Evolutionary conservation across 257 asterid species (phyloP).

Genomic region (Scutellaria minor): DNA sequence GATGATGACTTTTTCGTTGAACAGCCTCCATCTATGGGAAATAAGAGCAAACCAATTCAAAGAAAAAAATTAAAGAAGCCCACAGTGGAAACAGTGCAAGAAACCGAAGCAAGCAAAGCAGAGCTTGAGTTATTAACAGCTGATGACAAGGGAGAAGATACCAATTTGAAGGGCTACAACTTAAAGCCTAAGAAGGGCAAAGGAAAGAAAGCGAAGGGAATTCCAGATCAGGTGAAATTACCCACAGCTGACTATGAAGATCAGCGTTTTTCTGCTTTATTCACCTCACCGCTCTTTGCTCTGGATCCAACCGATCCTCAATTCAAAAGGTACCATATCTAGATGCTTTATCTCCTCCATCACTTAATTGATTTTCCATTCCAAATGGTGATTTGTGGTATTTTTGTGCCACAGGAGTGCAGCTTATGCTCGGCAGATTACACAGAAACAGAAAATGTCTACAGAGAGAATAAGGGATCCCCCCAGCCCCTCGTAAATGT

Average conservation of each 20-base stretch:
- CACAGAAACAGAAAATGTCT: slow-evolving; percentile 34
- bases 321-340: slow-evolving; percentile 71
- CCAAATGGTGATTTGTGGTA: neutral
- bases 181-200: slow-evolving; percentile 69
- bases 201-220: slow-evolving; percentile 67
- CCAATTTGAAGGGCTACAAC: slow-evolving; percentile 74
- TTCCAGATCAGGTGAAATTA: slow-evolving; percentile 63
- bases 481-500: neutral
- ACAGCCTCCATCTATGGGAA: slow-evolving; percentile 47
- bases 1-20: slow-evolving; percentile 81
- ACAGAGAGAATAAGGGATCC: neutral
- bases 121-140: slow-evolving; percentile 91
- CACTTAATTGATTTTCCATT: too few species aligned
- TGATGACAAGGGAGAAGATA: slow-evolving; percentile 65
- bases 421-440: slow-evolving; percentile 42
- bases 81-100: slow-evolving; percentile 45
- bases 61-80: slow-evolving; percentile 41
- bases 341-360: neutral
- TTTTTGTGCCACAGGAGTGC: slow-evolving; percentile 42
- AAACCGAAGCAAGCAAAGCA: slow-evolving; percentile 75
- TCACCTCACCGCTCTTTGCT: slow-evolving; percentile 66
- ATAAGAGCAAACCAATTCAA: slow-evolving; percentile 36
- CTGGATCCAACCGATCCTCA: slow-evolving; percentile 98
- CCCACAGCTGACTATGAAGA: slow-evolving; percentile 65
- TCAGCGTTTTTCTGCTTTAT: slow-evolving; percentile 73